Percentiles rank a stretch among this genome's conserved stretches.
These are phyloP conservation scores for Fusarium sacchari DNA, from an alignment of 2,329 filamentous ascomycete genomes.

Conservation along the genomic window DNA sequence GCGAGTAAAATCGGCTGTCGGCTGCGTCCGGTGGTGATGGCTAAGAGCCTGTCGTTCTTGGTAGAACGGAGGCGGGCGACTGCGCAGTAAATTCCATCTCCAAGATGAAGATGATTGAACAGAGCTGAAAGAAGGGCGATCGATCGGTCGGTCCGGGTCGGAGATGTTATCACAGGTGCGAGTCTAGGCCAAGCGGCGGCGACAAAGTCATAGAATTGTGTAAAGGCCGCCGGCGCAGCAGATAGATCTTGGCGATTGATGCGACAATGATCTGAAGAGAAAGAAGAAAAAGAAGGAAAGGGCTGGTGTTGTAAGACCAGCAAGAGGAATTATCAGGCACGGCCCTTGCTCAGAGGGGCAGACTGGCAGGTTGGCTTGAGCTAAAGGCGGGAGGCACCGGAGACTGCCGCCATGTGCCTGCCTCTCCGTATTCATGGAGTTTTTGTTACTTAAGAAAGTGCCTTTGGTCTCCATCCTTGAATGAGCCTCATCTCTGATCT, in stretches of 20 bases:
- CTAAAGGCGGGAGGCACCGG: constrained; percentile 14
- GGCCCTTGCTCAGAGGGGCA: not conserved
- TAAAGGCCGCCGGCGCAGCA: not conserved
- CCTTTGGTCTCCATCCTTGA: not conserved
- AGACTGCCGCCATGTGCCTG: not conserved
- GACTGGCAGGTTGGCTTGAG: not conserved
- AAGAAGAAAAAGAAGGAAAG: not conserved
- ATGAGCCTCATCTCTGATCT: not conserved
- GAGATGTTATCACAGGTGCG: not conserved
- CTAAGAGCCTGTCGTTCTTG: not conserved
- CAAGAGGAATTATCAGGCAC: not conserved
- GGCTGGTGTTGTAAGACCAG: not conserved
- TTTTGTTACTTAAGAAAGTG: constrained; percentile 1
- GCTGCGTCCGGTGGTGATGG: constrained; percentile 30
- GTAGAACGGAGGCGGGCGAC: constrained; percentile 30
- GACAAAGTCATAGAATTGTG: not conserved
- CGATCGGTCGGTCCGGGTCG: not conserved
- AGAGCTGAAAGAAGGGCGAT: not conserved
- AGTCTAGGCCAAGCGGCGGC: not conserved
- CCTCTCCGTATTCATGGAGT: not conserved
- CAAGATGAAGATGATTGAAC: not conserved
- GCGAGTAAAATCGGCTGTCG: constrained; percentile 26
- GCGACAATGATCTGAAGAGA: not conserved
- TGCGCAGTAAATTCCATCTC: constrained; percentile 1
- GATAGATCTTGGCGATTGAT: not conserved